Base-by-base conservation (phyloP, 306 rosid genomes). In the Vigna reflexopilosa region DNA sequence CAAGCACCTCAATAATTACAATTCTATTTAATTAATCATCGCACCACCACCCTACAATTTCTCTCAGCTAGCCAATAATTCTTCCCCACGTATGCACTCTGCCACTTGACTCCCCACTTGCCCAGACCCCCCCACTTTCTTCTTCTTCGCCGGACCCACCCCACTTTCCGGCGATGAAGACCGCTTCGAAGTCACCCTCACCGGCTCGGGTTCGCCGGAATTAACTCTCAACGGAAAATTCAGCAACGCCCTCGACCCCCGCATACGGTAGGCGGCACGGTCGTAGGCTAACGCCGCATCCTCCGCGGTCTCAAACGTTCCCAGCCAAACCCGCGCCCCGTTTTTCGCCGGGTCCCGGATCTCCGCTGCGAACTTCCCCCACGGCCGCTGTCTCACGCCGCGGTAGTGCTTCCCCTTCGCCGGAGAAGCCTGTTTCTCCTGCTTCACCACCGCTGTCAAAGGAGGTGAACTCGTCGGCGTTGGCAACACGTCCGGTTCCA, bases 301-400 rank as follows among this genome's bases (percentile, higher is more conserved):
- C 86, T 95, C 98, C 0, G 97, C 98, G 3, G 98, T 95, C 83
- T 91, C 98, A 22, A 91, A 95, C 0, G 98, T 95, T 28, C 98
- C 98, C 1, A 95, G 97, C 98, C 98, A 95, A 58, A 95, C 98
- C 12, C 98, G 28, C 1, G 98, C 98, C 0, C 98, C 98, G 78
- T 95, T 95, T 57, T 95, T 95, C 6, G 97, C 98, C 84, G 98
- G 98, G 48, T 95, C 98, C 6, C 98, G 85, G 16, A 95, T 95
- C 88, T 95, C 98, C 42, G 98, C 98, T 40, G 98, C 98, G 72
- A 91, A 95, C 74, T 92, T 95, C 15, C 98, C 98, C 98, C 98
- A 95, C 42, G 98, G 98, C 72, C 98, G 85, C 22, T 86, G 97
- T 50, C 98, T 19, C 1, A 95, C 98, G 6, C 98, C 98, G 45